Percentiles rank a stretch among this genome's conserved stretches.
These are phyloP conservation scores for Dorcoceras hygrometricum DNA, from an alignment of 257 asterid genomes.

Conservation along the genomic window DNA sequence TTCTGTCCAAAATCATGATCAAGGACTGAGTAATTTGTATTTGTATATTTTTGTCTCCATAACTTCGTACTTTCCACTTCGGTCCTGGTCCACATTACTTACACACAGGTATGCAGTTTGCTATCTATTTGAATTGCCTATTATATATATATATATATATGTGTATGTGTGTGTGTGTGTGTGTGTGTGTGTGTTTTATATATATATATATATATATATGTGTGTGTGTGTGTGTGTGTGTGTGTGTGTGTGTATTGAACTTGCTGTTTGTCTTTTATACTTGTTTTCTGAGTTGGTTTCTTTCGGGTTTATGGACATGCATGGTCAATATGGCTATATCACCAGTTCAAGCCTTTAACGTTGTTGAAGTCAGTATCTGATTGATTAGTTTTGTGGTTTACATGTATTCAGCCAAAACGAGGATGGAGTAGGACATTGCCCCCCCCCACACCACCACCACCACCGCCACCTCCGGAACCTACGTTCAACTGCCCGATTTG, in stretches of 20 bases:
- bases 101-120: too few relatives aligned
- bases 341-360: background rate
- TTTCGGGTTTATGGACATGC: background rate
- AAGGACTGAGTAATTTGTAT: too few relatives aligned
- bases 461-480: constrained; percentile 44
- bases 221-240: too few relatives aligned
- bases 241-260: too few relatives aligned
- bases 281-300: constrained; percentile 8
- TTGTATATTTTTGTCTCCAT: background rate
- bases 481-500: constrained; percentile 83
- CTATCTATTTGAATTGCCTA: background rate
- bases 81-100: too few relatives aligned
- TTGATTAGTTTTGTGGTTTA: constrained; percentile 4
- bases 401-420: constrained; percentile 34
- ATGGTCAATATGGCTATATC: background rate
- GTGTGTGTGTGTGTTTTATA: too few relatives aligned
- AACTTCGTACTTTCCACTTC: too few relatives aligned
- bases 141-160: too few relatives aligned
- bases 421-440: constrained; percentile 26
- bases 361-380: background rate
- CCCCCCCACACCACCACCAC: constrained; percentile 29
- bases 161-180: too few relatives aligned
- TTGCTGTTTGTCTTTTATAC: background rate
- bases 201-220: too few relatives aligned
- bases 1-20: too few relatives aligned